A percentile compares a stretch with the other conserved stretches of the same genome.
Evolutionary conservation across 1,284 basidiomycete species (phyloP).

Genomic region (Marasmius oreades): DNA sequence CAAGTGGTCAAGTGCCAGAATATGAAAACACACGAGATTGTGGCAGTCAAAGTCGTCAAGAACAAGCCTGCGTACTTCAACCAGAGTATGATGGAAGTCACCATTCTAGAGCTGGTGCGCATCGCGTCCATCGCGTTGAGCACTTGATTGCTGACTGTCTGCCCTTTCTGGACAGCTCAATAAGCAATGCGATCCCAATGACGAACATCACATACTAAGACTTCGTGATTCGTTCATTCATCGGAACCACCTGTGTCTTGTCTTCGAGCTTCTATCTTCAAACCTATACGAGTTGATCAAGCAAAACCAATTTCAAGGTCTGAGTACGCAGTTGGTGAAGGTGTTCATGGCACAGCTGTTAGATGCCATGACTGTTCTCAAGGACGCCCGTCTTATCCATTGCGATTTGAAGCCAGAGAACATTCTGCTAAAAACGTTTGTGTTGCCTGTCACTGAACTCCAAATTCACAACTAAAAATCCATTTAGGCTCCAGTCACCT

Average conservation of each 20-base stretch:
- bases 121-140: constrained; percentile 25
- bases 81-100: constrained; percentile 99
- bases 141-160: constrained; percentile 8
- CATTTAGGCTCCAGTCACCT: constrained; percentile 84
- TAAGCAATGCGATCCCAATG: constrained; percentile 87
- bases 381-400: constrained; percentile 94
- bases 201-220: constrained; percentile 96
- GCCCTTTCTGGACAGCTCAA: constrained; percentile 62
- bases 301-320: constrained; percentile 98
- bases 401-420: constrained; percentile 99
- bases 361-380: constrained; percentile 89
- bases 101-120: constrained; percentile 90
- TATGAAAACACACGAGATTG: constrained; percentile 97
- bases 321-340: constrained; percentile 95
- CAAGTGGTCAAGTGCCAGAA: constrained; percentile 99
- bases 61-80: constrained; percentile 99
- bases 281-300: constrained; percentile 99
- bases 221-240: constrained; percentile 97
- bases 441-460: constrained; percentile 20
- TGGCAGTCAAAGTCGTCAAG: constrained; percentile 99
- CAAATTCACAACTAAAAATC: constrained; percentile 14
- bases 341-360: constrained; percentile 96
- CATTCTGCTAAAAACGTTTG: constrained; percentile 90
- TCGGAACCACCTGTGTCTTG: constrained; percentile 93
- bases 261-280: constrained; percentile 95